Conservation (phyloP, 2,329 filamentous ascomycete genomes). For the Colletotrichum echinochloae region DNA sequence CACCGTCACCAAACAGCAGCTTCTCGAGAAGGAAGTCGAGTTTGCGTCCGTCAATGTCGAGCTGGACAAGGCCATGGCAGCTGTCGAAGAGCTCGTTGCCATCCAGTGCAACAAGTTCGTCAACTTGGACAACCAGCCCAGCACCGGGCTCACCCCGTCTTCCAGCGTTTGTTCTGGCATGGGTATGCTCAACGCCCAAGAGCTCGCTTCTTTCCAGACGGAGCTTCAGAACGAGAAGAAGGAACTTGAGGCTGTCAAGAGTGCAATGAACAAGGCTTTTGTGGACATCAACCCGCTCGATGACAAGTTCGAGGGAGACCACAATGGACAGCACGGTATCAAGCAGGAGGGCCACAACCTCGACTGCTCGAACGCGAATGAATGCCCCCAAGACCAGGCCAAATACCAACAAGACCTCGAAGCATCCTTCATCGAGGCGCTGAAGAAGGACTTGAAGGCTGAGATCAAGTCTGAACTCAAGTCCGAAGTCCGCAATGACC, state of each 20-base stretch:
- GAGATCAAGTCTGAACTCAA: neutral
- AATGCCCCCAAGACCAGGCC: neutral
- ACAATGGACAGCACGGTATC: neutral
- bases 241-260: neutral
- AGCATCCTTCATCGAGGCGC: neutral
- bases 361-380: neutral
- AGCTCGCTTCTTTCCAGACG: neutral
- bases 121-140: neutral
- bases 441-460: neutral
- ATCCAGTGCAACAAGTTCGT: neutral
- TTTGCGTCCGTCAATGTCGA: neutral
- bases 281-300: neutral
- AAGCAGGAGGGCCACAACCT: neutral
- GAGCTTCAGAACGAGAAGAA: neutral
- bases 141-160: neutral
- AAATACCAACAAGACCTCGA: neutral
- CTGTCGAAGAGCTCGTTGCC: neutral
- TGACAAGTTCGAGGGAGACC: neutral
- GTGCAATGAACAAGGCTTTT: neutral
- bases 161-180: neutral
- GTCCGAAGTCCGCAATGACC: too few relatives aligned
- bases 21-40: neutral
- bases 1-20: neutral
- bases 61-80: neutral
- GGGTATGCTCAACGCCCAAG: neutral